These are phyloP conservation scores for Stipa capillata DNA, from an alignment of 176 grass and related monocot genomes.

Conservation along the genomic window DNA sequence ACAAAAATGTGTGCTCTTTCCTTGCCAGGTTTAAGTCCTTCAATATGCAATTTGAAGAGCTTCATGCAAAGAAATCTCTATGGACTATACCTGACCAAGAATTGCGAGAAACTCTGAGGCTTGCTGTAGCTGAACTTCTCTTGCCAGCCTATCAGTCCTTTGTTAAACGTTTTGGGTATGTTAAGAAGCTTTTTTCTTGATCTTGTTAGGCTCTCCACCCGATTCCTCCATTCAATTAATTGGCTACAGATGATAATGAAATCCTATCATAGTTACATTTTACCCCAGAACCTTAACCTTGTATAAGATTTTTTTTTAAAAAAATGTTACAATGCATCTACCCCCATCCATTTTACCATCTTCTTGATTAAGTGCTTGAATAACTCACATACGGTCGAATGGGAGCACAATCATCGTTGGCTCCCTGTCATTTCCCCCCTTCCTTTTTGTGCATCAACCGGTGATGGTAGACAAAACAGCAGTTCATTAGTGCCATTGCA, in stretches of 20 bases:
- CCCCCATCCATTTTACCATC: not conserved
- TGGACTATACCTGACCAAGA: slow-evolving; percentile 77
- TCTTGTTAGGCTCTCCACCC: not conserved
- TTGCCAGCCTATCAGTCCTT: slow-evolving; percentile 73
- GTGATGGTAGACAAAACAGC: not conserved
- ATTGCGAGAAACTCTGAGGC: slow-evolving; percentile 64
- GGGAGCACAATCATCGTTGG: not conserved
- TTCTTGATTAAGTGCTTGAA: not conserved
- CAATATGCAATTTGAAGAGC: slow-evolving; percentile 73
- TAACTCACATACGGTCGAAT: not conserved
- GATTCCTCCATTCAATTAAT: not conserved
- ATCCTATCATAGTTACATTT: not conserved
- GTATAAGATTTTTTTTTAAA: not conserved
- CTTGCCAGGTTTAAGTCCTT: slow-evolving; percentile 60
- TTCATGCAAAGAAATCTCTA: slow-evolving; percentile 62
- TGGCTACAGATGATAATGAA: not conserved
- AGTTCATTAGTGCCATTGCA: not conserved
- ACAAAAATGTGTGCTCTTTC: not conserved
- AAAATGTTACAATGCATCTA: not conserved
- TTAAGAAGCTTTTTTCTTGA: not conserved
- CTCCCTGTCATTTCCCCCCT: not conserved
- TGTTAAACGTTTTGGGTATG: slow-evolving; percentile 65
- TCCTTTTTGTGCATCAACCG: not conserved
- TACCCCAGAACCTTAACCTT: not conserved
- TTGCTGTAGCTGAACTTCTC: slow-evolving; percentile 69